Evolutionary conservation across 2,329 filamentous ascomycete genomes (phyloP).

Genomic region (Fusarium kyushuense): DNA sequence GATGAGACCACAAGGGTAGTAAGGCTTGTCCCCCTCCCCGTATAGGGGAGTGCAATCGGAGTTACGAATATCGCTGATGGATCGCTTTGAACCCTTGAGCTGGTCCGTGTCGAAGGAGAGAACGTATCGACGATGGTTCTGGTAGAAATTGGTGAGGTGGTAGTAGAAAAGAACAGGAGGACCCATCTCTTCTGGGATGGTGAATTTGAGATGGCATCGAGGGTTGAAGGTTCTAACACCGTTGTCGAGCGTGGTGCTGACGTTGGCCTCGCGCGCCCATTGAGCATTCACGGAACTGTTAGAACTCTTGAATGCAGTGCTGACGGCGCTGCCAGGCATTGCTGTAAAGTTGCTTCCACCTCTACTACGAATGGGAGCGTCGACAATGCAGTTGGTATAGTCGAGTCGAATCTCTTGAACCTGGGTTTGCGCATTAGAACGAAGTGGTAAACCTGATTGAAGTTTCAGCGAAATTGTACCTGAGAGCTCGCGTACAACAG

Average conservation of each 20-base stretch:
- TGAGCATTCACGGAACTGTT: slow-evolving; percentile 55
- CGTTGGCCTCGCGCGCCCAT: slow-evolving; percentile 58
- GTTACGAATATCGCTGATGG: slow-evolving; percentile 68
- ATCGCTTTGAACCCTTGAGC: slow-evolving; percentile 76
- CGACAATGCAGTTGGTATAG: slow-evolving; percentile 80
- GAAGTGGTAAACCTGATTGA: not conserved
- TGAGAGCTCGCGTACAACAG: slow-evolving; percentile 86
- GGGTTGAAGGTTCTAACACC: slow-evolving; percentile 55
- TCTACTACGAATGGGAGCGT: slow-evolving; percentile 61
- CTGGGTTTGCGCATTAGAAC: slow-evolving; percentile 57
- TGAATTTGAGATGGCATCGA: slow-evolving; percentile 81
- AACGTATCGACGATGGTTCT: slow-evolving; percentile 97
- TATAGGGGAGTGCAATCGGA: slow-evolving; percentile 83
- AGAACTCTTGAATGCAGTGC: slow-evolving; percentile 77
- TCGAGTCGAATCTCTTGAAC: slow-evolving; percentile 92
- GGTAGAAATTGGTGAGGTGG: slow-evolving; percentile 96
- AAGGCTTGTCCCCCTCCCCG: slow-evolving; percentile 72
- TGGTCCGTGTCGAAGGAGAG: slow-evolving; percentile 88
- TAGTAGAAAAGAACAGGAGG: slow-evolving; percentile 95
- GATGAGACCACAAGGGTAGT: slow-evolving; percentile 95
- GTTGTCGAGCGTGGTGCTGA: slow-evolving; percentile 52
- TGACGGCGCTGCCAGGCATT: slow-evolving; percentile 70
- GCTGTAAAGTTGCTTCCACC: slow-evolving; percentile 53
- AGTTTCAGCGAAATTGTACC: slow-evolving; percentile 58
- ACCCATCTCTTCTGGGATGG: slow-evolving; percentile 80